These are phyloP conservation scores for Diddensiella santjacobensis DNA, from an alignment of 805 yeast genomes.

Conservation along the genomic window DNA sequence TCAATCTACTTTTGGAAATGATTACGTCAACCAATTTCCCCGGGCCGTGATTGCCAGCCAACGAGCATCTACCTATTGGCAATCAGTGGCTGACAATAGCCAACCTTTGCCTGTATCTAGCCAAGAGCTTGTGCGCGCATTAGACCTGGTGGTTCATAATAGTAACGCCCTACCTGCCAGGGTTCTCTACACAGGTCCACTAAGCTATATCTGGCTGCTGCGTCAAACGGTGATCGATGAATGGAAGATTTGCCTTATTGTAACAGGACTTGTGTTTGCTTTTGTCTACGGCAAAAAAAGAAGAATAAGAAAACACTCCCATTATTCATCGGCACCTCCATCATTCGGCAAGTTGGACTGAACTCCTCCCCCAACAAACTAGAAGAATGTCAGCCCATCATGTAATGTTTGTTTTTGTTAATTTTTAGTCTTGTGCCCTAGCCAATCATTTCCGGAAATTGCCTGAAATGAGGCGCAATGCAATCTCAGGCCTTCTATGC, in stretches of 20 bases:
- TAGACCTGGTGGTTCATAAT: constrained; percentile 15
- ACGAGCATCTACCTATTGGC: constrained; percentile 2
- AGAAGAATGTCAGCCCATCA: background rate
- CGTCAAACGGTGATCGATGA: background rate
- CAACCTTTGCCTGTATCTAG: constrained; percentile 5
- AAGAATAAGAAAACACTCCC: background rate
- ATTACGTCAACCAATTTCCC: constrained; percentile 15
- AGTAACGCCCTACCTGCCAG: background rate
- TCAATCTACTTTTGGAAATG: constrained; percentile 28
- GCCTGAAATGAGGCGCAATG: background rate
- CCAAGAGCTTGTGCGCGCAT: constrained; percentile 21
- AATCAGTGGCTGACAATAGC: background rate
- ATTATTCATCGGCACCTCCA: background rate
- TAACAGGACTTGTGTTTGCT: background rate
- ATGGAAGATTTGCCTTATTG: background rate
- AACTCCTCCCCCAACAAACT: background rate
- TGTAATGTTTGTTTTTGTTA: background rate
- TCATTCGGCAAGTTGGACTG: constrained; percentile 1
- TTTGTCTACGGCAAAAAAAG: constrained; percentile 2
- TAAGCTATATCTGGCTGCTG: constrained; percentile 2
- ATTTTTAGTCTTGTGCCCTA: background rate
- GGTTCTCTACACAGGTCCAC: constrained; percentile 1
- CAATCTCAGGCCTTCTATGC: background rate
- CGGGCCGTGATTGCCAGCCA: constrained; percentile 29
- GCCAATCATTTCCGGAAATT: background rate